phyloP scores from a whole-genome alignment of 768 basidiomycete species.

The Russula foetens region DNA sequence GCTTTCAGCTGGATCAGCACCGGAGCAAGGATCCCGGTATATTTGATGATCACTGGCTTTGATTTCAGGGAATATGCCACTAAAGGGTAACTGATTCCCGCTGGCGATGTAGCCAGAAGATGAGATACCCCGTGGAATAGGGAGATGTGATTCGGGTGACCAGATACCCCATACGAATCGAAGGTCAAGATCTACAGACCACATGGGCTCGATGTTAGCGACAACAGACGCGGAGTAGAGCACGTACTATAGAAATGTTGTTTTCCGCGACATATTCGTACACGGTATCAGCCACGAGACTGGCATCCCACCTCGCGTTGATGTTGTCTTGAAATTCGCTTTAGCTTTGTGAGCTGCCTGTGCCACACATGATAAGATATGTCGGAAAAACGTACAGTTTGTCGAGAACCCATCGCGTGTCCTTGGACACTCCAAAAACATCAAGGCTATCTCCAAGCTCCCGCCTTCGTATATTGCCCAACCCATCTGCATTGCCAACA shows the following conservation, averaged over 20 bases:
- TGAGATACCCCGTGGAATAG: slow-evolving; percentile 48
- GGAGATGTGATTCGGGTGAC: slow-evolving; percentile 80
- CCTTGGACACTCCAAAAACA: slow-evolving; percentile 51
- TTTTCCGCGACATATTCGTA: slow-evolving; percentile 48
- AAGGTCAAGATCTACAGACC: slow-evolving; percentile 72
- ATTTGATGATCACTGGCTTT: slow-evolving; percentile 50
- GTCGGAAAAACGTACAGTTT: slow-evolving; percentile 41
- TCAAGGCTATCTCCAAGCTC: slow-evolving; percentile 63
- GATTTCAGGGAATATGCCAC: slow-evolving; percentile 54
- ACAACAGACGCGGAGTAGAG: not conserved
- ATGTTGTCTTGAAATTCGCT: slow-evolving; percentile 73
- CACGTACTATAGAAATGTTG: slow-evolving; percentile 54
- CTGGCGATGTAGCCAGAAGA: slow-evolving; percentile 27
- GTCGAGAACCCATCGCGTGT: slow-evolving; percentile 54
- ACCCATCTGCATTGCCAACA: slow-evolving; percentile 68
- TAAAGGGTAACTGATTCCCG: slow-evolving; percentile 18
- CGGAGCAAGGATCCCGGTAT: slow-evolving; percentile 46
- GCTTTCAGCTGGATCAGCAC: slow-evolving; percentile 42
- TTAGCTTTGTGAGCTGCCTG: slow-evolving; percentile 17
- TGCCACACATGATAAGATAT: slow-evolving; percentile 6
- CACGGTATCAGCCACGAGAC: slow-evolving; percentile 50
- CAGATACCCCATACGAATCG: slow-evolving; percentile 67
- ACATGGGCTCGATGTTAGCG: slow-evolving; percentile 19
- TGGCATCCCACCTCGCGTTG: slow-evolving; percentile 53
- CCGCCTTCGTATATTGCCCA: slow-evolving; percentile 47